These are phyloP conservation scores for Lepidium africanum DNA, from an alignment of 345 rosid genomes.

Conservation along the genomic window DNA sequence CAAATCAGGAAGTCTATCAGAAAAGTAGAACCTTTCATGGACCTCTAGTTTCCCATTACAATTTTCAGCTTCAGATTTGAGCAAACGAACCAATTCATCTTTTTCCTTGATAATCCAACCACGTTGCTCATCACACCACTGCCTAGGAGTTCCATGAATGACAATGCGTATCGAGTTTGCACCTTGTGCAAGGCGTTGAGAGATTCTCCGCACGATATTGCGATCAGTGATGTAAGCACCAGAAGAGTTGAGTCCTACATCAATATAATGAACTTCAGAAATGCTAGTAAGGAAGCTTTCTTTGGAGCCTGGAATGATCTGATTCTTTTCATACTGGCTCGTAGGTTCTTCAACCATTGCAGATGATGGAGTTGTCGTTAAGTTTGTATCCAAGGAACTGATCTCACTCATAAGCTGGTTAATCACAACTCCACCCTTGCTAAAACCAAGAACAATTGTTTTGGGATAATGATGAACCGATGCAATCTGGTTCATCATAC, in stretches of 20 bases:
- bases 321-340: constrained; percentile 19
- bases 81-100: constrained; percentile 43
- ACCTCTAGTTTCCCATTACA: constrained; percentile 45
- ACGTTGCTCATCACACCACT: constrained; percentile 66
- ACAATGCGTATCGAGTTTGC: constrained; percentile 34
- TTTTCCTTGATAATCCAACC: constrained; percentile 56
- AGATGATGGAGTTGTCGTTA: constrained; percentile 1
- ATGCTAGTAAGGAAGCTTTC: constrained; percentile 55
- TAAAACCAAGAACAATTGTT: constrained; percentile 68
- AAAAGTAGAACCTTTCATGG: constrained; percentile 54
- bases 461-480: constrained; percentile 29
- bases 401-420: constrained; percentile 79
- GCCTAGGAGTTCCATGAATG: constrained; percentile 90
- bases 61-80: constrained; percentile 37
- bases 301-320: constrained; percentile 40
- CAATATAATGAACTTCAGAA: constrained; percentile 62
- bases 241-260: constrained; percentile 66
- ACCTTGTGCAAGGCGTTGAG: constrained; percentile 30
- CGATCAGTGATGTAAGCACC: constrained; percentile 69
- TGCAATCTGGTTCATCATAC: neutral
- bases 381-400: constrained; percentile 26
- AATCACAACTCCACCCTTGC: constrained; percentile 82
- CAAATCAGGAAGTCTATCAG: constrained; percentile 46
- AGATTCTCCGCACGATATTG: constrained; percentile 39
- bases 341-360: neutral